phyloP scores from a whole-genome alignment of 2,329 filamentous ascomycete species.

The Colletotrichum trifolii region DNA sequence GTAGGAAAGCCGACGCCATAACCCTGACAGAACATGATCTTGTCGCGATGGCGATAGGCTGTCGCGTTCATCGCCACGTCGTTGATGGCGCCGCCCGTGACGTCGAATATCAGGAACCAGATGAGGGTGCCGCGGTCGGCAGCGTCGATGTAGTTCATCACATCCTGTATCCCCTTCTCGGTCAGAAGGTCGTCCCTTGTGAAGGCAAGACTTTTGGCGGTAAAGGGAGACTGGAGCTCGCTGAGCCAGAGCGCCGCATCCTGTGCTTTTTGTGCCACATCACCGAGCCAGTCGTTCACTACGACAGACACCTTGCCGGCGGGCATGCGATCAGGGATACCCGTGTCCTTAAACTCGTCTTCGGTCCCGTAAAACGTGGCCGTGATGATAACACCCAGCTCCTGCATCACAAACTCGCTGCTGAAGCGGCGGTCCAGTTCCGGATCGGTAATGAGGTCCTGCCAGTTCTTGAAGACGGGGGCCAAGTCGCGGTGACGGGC shows the following conservation, averaged over 20 bases:
- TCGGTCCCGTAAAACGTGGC: constrained; percentile 71
- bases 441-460: constrained; percentile 64
- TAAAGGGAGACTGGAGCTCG: constrained; percentile 62
- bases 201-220: constrained; percentile 68
- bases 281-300: constrained; percentile 71
- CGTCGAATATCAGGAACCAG: constrained; percentile 73
- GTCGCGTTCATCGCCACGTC: constrained; percentile 67
- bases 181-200: constrained; percentile 59
- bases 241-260: constrained; percentile 58
- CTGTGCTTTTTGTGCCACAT: constrained; percentile 64
- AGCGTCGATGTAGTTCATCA: constrained; percentile 66
- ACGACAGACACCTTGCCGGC: constrained; percentile 52
- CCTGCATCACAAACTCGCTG: constrained; percentile 65
- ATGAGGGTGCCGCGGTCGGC: constrained; percentile 61
- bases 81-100: constrained; percentile 68
- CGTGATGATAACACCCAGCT: constrained; percentile 65
- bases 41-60: constrained; percentile 72
- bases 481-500: constrained; percentile 60
- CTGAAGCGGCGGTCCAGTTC: constrained; percentile 68
- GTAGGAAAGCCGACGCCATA: constrained; percentile 65
- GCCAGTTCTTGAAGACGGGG: constrained; percentile 66
- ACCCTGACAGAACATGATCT: constrained; percentile 71
- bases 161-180: constrained; percentile 53
- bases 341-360: constrained; percentile 63
- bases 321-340: constrained; percentile 61